Conservation (phyloP, 129 eudicot species). For the Rutidosis leptorrhynchoides region DNA sequence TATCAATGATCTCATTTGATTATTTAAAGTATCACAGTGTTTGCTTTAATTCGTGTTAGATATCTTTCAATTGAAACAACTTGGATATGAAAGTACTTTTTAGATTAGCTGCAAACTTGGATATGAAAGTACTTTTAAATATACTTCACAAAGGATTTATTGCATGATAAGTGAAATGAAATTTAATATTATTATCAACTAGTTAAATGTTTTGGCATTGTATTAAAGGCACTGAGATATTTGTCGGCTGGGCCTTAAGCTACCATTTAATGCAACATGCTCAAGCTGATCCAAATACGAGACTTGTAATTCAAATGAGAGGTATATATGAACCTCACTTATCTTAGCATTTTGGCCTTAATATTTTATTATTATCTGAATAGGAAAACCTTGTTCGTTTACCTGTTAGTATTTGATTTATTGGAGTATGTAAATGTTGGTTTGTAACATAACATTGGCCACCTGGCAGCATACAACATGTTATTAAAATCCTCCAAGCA, state of each 20-base stretch:
- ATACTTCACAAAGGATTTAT: slow-evolving; percentile 10
- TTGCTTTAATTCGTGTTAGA: too few species aligned
- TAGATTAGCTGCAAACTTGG: too few species aligned
- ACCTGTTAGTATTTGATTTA: too few species aligned
- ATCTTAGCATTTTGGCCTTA: neutral
- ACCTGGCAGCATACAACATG: slow-evolving; percentile 65
- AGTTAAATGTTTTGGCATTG: slow-evolving; percentile 14
- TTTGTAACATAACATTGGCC: slow-evolving; percentile 22
- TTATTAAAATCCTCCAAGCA: slow-evolving; percentile 57
- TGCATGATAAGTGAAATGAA: neutral
- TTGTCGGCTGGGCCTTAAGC: slow-evolving; percentile 91
- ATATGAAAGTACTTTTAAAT: too few species aligned
- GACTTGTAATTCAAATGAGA: slow-evolving; percentile 59
- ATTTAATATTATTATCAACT: neutral
- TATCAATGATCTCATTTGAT: too few species aligned
- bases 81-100: too few species aligned
- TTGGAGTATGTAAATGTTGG: slow-evolving; percentile 10
- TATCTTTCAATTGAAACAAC: too few species aligned
- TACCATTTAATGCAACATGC: slow-evolving; percentile 66
- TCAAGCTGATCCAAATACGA: slow-evolving; percentile 50
- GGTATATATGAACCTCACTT: slow-evolving; percentile 46
- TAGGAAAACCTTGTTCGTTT: too few species aligned
- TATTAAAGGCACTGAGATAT: slow-evolving; percentile 79
- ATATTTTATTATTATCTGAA: too few species aligned
- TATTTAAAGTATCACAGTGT: too few species aligned